phyloP scores from a whole-genome alignment of 2,329 filamentous ascomycete species.

The Parascedosporium putredinis region DNA sequence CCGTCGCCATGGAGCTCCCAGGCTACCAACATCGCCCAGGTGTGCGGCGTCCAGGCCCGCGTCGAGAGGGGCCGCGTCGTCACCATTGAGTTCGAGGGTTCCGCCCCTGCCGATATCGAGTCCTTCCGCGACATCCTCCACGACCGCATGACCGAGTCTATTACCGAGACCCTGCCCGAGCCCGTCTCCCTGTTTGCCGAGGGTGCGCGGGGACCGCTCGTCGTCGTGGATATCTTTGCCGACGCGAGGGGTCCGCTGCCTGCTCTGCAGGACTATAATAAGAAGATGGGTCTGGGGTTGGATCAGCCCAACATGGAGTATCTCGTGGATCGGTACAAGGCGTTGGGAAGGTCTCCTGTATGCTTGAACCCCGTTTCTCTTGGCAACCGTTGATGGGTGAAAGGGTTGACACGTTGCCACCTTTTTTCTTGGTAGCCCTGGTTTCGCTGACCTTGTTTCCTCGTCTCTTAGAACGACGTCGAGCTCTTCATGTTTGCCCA shows the following conservation, averaged over 20 bases:
- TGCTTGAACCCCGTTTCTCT: slow-evolving; percentile 20
- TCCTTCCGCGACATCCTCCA: slow-evolving; percentile 62
- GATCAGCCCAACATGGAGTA: slow-evolving; percentile 89
- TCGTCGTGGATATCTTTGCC: slow-evolving; percentile 64
- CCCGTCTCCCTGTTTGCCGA: slow-evolving; percentile 72
- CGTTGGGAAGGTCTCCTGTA: slow-evolving; percentile 44
- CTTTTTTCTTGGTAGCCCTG: too few relatives aligned
- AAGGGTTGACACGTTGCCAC: too few relatives aligned
- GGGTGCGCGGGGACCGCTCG: slow-evolving; percentile 48
- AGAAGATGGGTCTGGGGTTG: slow-evolving; percentile 71
- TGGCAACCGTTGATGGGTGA: not conserved
- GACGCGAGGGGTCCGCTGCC: slow-evolving; percentile 55
- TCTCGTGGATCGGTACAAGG: slow-evolving; percentile 54
- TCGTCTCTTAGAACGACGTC: slow-evolving; percentile 50
- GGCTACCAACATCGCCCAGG: slow-evolving; percentile 85
- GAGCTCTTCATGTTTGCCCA: slow-evolving; percentile 99
- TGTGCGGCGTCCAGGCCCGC: slow-evolving; percentile 69
- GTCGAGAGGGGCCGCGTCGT: slow-evolving; percentile 82
- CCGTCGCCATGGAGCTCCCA: slow-evolving; percentile 92
- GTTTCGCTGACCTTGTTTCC: not conserved
- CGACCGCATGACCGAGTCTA: slow-evolving; percentile 91
- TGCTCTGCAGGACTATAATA: slow-evolving; percentile 74
- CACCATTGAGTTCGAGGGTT: slow-evolving; percentile 50
- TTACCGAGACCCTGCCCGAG: slow-evolving; percentile 57
- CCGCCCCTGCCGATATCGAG: slow-evolving; percentile 31